phyloP scores from a whole-genome alignment of 202 grass and related monocot genomes.

The Zoysia matrella region DNA sequence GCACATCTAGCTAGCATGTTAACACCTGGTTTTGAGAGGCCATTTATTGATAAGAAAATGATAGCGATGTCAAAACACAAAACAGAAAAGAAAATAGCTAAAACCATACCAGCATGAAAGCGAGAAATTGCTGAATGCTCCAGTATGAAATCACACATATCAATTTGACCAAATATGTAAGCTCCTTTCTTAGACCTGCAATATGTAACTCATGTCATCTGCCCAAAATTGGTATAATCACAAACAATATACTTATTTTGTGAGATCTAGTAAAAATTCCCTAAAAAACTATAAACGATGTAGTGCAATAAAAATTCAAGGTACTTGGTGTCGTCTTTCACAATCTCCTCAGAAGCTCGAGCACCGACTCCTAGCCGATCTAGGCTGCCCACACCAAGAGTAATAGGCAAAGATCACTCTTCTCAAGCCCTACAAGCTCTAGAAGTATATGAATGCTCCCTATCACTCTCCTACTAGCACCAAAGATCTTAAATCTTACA shows the following conservation, averaged over 20 bases:
- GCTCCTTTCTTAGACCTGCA: conserved; percentile 88
- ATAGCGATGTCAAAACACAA: background rate
- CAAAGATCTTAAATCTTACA: too few relatives aligned
- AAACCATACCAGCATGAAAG: conserved; percentile 77
- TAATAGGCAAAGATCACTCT: too few relatives aligned
- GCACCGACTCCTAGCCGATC: too few relatives aligned
- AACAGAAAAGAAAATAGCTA: conserved; percentile 13
- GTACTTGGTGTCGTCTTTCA: background rate
- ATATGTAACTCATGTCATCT: conserved; percentile 14
- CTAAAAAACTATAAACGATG: background rate
- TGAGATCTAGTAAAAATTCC: background rate
- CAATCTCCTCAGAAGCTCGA: too few relatives aligned
- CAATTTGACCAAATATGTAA: conserved; percentile 94
- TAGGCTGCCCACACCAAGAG: too few relatives aligned
- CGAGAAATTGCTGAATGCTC: conserved; percentile 92
- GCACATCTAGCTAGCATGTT: background rate
- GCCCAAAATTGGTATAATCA: background rate
- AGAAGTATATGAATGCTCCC: too few relatives aligned
- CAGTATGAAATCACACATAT: conserved; percentile 87
- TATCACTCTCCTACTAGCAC: too few relatives aligned
- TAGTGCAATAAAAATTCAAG: background rate
- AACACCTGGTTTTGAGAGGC: background rate
- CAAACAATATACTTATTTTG: conserved; percentile 9
- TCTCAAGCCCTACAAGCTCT: too few relatives aligned
- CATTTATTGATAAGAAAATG: background rate